Evolutionary conservation across 805 yeast genomes (phyloP).

Genomic region (Tetrapisispora pingtungensis): DNA sequence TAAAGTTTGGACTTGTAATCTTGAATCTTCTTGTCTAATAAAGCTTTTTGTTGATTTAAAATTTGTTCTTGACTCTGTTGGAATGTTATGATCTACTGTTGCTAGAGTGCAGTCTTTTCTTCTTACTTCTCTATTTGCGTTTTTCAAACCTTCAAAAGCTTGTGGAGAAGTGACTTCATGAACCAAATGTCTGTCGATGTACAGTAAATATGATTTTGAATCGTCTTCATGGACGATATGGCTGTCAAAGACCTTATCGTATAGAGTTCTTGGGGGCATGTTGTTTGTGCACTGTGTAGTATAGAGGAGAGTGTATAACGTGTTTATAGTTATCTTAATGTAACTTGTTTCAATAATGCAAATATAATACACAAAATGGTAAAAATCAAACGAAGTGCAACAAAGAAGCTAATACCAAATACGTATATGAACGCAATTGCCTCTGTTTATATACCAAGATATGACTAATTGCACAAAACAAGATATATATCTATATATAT

Average conservation of each 20-base stretch:
- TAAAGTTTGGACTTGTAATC: slow-evolving; percentile 82
- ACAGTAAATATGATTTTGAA: slow-evolving; percentile 74
- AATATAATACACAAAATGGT: too few relatives aligned
- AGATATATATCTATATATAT: too few relatives aligned
- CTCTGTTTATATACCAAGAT: too few relatives aligned
- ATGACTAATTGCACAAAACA: too few relatives aligned
- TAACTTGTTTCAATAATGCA: too few relatives aligned
- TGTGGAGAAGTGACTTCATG: slow-evolving; percentile 99
- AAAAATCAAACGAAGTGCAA: too few relatives aligned
- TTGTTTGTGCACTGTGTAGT: background rate
- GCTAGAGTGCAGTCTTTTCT: slow-evolving; percentile 89
- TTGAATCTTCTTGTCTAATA: slow-evolving; percentile 83
- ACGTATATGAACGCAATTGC: too few relatives aligned
- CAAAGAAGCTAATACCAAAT: too few relatives aligned
- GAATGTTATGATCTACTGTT: slow-evolving; percentile 95
- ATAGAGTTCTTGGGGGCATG: slow-evolving; percentile 55
- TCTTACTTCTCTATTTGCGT: slow-evolving; percentile 83
- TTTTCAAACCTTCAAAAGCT: slow-evolving; percentile 90
- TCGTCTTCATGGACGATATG: slow-evolving; percentile 88
- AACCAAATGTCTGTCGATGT: slow-evolving; percentile 93
- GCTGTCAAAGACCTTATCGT: slow-evolving; percentile 93
- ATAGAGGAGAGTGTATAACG: too few relatives aligned
- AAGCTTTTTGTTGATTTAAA: slow-evolving; percentile 69
- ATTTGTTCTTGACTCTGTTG: slow-evolving; percentile 76
- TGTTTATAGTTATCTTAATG: too few relatives aligned